Conservation (phyloP, 2,329 filamentous ascomycete genomes). For the Colletotrichum spaethianum region DNA sequence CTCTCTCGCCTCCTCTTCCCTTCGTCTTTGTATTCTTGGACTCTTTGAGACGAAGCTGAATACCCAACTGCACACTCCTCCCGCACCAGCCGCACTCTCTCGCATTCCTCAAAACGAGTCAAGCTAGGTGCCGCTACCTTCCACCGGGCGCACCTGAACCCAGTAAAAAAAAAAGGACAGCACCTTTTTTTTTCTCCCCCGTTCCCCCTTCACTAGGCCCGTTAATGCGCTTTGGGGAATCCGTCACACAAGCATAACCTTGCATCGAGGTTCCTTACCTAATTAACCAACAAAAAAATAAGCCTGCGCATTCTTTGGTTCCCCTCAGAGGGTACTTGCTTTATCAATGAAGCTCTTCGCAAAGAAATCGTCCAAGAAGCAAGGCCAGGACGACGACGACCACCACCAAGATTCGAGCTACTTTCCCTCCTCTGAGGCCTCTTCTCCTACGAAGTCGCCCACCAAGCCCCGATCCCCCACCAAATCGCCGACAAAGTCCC, state of each 20-base stretch:
- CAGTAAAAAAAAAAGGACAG: constrained; percentile 28
- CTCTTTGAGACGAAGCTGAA: constrained; percentile 6
- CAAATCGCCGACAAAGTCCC: constrained; percentile 47
- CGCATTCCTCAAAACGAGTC: constrained; percentile 18
- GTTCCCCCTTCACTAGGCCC: constrained; percentile 40
- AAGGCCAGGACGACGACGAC: constrained; percentile 54
- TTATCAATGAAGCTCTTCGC: constrained; percentile 67
- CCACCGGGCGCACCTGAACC: constrained; percentile 19
- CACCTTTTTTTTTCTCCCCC: constrained; percentile 13
- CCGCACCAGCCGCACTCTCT: background rate
- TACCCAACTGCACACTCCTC: background rate
- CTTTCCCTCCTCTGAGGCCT: constrained; percentile 53
- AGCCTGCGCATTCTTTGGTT: constrained; percentile 39
- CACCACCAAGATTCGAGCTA: constrained; percentile 48
- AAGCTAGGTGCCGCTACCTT: constrained; percentile 28
- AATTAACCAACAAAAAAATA: constrained; percentile 45
- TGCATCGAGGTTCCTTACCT: constrained; percentile 45
- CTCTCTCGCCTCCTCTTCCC: constrained; percentile 10
- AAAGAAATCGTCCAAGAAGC: constrained; percentile 61
- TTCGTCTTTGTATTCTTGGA: constrained; percentile 26
- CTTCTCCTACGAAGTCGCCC: constrained; percentile 46
- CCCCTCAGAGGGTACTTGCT: constrained; percentile 37
- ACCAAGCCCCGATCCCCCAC: constrained; percentile 48
- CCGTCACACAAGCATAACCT: constrained; percentile 43
- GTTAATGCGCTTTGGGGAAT: constrained; percentile 40